Base-by-base conservation (phyloP, 2,329 filamentous ascomycete species). In the Clonostachys chloroleuca region DNA sequence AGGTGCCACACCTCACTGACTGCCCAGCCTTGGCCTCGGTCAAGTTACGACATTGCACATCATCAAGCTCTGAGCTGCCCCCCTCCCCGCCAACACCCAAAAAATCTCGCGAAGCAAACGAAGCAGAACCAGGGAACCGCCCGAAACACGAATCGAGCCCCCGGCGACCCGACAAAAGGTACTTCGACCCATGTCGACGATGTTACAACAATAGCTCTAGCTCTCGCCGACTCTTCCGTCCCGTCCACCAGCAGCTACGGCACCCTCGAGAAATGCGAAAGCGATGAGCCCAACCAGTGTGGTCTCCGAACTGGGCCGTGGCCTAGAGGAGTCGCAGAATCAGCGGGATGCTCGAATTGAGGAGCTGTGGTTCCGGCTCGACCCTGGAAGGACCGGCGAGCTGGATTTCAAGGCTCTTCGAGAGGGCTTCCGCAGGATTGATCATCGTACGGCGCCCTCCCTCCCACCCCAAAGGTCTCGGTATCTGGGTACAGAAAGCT, bases 321-420 rank as follows among this genome's bases (percentile, higher is more conserved):
- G 89, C 77, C 77, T 89, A 73, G 77, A 74, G 65, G 89, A 94
- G 72, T 84, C 85, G 59, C 80, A 87, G 66, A 86, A 86, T 68
- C 80, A 88, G 70, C 83, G 87, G 63, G 89, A 95, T 71, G 80
- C 83, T 67, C 82, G 92, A 60, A 81, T 96, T 59, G 85, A 90
- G 70, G 78, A 84, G 65, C 81, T 97, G 60, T 97, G 92, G 92
- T 75, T 73, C 62, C 84, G 81, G 59, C 80, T 99, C 55, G 91
- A 95, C 66, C 85, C 86, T 54, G 80, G 83, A 54, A 77, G 78
- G 49, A 84, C 86, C 58, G 89, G 89, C 49, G 84, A 89, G 64
- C 77, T 99, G 58, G 92, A 97, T 68, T 74, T 95, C 54, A 84
- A 86, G 64, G 91, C 84, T 34, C 73, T 99, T 56, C 87, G 92